phyloP scores from a whole-genome alignment of 2,329 filamentous ascomycete species.

The Scedosporium boydii region DNA sequence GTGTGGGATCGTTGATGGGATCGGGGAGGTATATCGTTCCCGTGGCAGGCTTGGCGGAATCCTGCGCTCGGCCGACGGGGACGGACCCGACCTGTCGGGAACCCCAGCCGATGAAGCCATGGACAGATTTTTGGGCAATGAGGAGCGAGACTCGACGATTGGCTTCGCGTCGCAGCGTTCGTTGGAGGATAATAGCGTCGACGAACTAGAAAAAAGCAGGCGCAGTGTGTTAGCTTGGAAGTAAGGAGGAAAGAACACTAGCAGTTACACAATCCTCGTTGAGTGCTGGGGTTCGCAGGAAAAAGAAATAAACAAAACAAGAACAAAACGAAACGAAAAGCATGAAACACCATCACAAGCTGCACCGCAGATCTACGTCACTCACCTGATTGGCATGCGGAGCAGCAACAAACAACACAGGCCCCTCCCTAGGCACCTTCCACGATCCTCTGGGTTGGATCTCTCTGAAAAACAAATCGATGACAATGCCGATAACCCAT shows the following conservation, averaged over 20 bases:
- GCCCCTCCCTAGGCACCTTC: constrained; percentile 82
- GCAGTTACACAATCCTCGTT: not conserved
- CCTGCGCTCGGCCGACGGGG: constrained; percentile 86
- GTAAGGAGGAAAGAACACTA: not conserved
- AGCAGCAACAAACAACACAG: constrained; percentile 90
- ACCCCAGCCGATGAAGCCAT: constrained; percentile 82
- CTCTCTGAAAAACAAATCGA: constrained; percentile 97
- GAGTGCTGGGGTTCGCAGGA: constrained; percentile 8
- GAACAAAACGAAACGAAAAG: not conserved
- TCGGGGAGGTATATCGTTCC: constrained; percentile 86
- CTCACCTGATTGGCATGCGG: constrained; percentile 90
- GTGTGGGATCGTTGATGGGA: constrained; percentile 71
- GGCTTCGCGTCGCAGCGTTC: constrained; percentile 77
- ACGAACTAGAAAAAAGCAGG: constrained; percentile 59
- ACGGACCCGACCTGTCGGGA: constrained; percentile 81
- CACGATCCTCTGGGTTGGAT: constrained; percentile 91
- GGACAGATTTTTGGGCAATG: constrained; percentile 91
- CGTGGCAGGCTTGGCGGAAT: constrained; percentile 68
- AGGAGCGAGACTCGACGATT: constrained; percentile 84
- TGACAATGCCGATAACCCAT: constrained; percentile 69
- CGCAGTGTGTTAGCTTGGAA: not conserved
- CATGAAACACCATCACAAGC: not conserved
- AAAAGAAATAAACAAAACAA: not conserved
- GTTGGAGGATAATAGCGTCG: constrained; percentile 87
- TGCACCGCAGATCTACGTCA: constrained; percentile 7